Evolutionary conservation across 208 protist species (phyloP), one percentile per base, ranked within the genome.

Genomic region (Crithidia mellificae): DNA sequence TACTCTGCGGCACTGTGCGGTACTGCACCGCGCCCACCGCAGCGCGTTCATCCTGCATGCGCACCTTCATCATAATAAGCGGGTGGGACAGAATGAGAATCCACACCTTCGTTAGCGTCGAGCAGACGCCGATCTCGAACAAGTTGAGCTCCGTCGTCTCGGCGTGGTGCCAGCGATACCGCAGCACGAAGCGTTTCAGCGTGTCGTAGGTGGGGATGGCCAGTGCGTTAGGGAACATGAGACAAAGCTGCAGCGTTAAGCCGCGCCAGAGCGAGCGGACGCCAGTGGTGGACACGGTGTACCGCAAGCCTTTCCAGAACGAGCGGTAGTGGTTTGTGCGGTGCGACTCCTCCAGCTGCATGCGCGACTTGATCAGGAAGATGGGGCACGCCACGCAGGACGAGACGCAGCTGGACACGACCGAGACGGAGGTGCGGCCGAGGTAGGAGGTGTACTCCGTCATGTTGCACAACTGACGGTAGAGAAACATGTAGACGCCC

Each of bases 241-340:
- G 74, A 19, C 89, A 58, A 2, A 96, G 55, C 56, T 96, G 92
- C 57, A 90, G 64, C 17, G 82, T 81, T 19, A 80, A 55, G 0
- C 89, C 92, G 20, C 86, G 83, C 90, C 92, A 96, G 2, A 96
- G 78, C 0, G 87, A 88, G 38, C 86, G 85, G n/a, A 90, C 52
- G 17, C 92, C 92, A 2, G 54, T 72, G 2, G 81, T 88, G 14
- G 50, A 54, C 2, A 95, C 66, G 2, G 81, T 74, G 66, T 94
- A 73, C 12, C 47, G 57, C 0, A 94, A 9, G 9, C 87, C 87
- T 11, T 27, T 36, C 44, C 72, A 68, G 65, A 95, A 93, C n/a
- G 78, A 82, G n/a, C 63, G 72, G 69, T 94, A 95, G 66, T 85
- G 55, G 30, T 22, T 43, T 25, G 65, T 68, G 34, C 47, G 39